Conservation (phyloP, 306 rosid species). For the Oemleria cerasiformis region DNA sequence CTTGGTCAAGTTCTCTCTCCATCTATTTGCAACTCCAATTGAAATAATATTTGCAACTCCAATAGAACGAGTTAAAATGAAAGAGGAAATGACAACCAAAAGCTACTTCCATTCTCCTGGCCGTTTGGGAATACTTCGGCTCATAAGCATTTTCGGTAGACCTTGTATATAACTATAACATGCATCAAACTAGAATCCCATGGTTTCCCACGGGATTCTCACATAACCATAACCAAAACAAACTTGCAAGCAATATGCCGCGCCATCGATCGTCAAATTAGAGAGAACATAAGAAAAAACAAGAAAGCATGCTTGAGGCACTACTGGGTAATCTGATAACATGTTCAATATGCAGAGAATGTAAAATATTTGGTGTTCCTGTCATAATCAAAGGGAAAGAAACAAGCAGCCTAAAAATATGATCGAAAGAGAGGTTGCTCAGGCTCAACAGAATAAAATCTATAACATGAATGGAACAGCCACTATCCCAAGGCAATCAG, state of each 20-base stretch:
- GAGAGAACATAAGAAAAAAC: neutral
- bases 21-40: neutral
- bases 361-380: neutral
- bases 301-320: neutral
- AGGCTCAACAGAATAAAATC: neutral
- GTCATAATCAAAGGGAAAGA: conserved; percentile 7
- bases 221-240: neutral
- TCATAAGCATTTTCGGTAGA: no score
- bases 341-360: neutral
- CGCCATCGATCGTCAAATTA: neutral
- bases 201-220: neutral
- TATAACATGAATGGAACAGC: conserved; percentile 1
- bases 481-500: neutral
- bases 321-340: neutral
- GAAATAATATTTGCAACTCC: neutral
- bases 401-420: conserved; percentile 9
- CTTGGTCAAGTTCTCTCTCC: neutral
- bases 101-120: neutral
- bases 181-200: neutral
- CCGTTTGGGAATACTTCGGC: no score
- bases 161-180: neutral
- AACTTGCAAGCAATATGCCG: neutral
- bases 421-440: conserved; percentile 7
- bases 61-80: neutral
- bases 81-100: neutral